phyloP scores from a whole-genome alignment of 257 asterid species.

The Salvia miltiorrhiza region DNA sequence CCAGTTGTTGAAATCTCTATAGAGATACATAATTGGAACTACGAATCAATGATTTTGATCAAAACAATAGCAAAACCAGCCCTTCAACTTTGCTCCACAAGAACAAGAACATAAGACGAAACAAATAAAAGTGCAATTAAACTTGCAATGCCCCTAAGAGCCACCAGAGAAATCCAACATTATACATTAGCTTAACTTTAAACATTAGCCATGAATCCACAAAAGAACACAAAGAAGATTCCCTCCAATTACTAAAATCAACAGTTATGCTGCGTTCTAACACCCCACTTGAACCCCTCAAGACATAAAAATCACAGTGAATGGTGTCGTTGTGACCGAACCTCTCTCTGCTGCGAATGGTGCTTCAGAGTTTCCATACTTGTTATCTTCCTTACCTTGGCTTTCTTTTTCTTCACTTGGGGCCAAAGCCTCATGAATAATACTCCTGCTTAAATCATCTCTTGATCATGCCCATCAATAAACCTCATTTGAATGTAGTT shows the following conservation, averaged over 20 bases:
- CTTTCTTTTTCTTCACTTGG: too few species aligned
- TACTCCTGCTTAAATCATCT: too few species aligned
- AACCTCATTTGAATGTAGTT: too few species aligned
- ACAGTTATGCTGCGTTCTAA: too few species aligned
- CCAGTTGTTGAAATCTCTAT: constrained; percentile 10
- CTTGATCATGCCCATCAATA: too few species aligned
- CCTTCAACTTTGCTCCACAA: background rate
- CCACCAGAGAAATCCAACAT: background rate
- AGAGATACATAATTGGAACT: background rate
- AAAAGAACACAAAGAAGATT: background rate
- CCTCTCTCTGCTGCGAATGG: too few species aligned
- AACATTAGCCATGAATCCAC: background rate
- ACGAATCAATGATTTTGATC: constrained; percentile 13
- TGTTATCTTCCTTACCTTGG: too few species aligned
- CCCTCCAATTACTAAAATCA: too few species aligned
- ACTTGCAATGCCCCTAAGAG: background rate
- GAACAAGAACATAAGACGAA: background rate
- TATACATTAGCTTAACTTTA: background rate
- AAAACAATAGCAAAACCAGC: background rate
- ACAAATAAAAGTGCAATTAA: background rate
- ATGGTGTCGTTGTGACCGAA: too few species aligned
- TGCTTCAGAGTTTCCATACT: too few species aligned
- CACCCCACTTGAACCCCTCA: background rate
- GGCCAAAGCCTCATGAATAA: too few species aligned
- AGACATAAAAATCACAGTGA: background rate